Evolutionary conservation across 1,284 basidiomycete genomes (phyloP), one percentile per base, ranked within the genome.

Genomic region (Salmacisia buchloeana): DNA sequence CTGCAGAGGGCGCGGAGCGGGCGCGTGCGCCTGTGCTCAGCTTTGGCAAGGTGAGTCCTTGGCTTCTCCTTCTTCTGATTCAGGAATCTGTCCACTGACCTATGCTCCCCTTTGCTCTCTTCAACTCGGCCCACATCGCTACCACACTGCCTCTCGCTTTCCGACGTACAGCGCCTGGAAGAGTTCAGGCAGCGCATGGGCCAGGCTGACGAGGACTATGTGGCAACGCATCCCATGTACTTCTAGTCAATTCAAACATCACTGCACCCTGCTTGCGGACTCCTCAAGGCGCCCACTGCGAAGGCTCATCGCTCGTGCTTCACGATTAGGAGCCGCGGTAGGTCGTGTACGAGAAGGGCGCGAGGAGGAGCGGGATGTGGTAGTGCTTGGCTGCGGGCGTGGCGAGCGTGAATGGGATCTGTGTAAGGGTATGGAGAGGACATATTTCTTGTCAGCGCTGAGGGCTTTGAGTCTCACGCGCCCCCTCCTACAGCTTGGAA

Each of bases 311-410:
- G 7, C 9, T 7, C 35, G 35, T 9, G 35, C 7, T 38, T 15
- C 9, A 38, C 9, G 35, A 21, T 62, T 66, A 76, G 33, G 74
- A 76, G 21, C 92, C 92, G 67, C 91, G 84, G 79, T 94, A 94
- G 5, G 93, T 94, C 18, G 92, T 93, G 80, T 89, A 97, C 1
- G 89, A 90, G 81, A 89, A 93, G 5, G 92, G 92, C 78, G 90
- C 93, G 73, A 97, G 87, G 31, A 97, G 81, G 15, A 97, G 83
- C 0, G 93, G 93, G 66, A 97, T 89, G 73, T 96, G 92, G 77
- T 93, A 89, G 75, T 94, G 92, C 6, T 65, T 38, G 52, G 73
- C 75, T 18, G 75, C 70, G 15, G 59, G 43, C 6, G 67, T 60
- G 4, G 67, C 31, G 15, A 77, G 36, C 39, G 67, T 69, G 62